Conservation (phyloP, 176 grass and related monocot genomes). For the Raddia guianensis region DNA sequence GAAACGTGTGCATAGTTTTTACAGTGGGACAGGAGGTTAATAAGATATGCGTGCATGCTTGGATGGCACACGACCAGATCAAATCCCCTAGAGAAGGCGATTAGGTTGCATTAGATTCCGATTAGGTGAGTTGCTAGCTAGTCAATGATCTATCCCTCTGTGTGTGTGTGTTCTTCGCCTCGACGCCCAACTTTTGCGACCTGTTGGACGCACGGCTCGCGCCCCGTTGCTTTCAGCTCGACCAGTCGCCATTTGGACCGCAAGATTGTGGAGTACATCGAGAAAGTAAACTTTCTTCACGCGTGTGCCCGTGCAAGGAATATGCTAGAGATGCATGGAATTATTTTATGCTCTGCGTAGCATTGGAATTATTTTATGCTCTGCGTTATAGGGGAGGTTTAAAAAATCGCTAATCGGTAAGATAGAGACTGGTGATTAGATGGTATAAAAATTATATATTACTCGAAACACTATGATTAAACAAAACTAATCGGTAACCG, state of each 20-base stretch:
- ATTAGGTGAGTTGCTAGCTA: background rate
- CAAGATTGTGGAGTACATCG: background rate
- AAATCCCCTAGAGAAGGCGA: background rate
- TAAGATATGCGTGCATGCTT: background rate
- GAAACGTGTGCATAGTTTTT: background rate
- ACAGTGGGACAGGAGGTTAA: background rate
- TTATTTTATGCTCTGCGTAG: too few relatives aligned
- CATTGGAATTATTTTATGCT: too few relatives aligned
- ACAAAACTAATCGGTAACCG: too few relatives aligned
- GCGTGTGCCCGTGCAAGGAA: background rate
- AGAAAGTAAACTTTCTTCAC: background rate
- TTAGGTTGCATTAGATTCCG: constrained; percentile 7
- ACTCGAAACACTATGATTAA: too few relatives aligned
- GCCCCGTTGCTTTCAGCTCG: background rate
- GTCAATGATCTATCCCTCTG: background rate
- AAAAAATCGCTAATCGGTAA: too few relatives aligned
- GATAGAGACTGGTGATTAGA: too few relatives aligned
- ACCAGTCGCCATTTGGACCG: background rate
- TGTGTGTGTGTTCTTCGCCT: too few relatives aligned
- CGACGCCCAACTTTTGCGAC: background rate
- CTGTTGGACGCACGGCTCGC: background rate
- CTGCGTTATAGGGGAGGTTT: too few relatives aligned
- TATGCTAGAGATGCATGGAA: too few relatives aligned
- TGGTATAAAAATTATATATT: too few relatives aligned
- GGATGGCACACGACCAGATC: background rate